Percentiles rank a stretch among this genome's conserved stretches.
phyloP scores from a whole-genome alignment of 495 filamentous ascomycete species.

The Trichoderma erinaceum region DNA sequence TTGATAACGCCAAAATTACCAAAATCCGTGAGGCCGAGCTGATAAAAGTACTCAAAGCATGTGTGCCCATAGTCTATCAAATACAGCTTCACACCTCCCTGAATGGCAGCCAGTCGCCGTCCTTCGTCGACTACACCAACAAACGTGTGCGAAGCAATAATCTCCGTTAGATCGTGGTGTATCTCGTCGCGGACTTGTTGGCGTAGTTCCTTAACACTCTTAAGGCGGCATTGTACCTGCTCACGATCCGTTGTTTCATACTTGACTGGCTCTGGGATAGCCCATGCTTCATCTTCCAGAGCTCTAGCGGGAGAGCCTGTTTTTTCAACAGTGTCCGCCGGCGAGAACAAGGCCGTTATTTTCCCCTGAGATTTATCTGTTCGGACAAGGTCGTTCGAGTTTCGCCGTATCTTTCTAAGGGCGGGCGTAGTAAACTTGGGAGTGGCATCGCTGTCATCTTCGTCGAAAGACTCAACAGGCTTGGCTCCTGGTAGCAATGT shows the following conservation, averaged over 20 bases:
- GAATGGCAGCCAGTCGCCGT: conserved; percentile 82
- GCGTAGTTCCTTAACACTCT: conserved; percentile 78
- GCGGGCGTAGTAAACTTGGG: conserved; percentile 16
- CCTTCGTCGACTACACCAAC: conserved; percentile 87
- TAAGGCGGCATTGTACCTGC: conserved; percentile 57
- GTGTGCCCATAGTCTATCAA: conserved; percentile 90
- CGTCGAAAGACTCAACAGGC: not conserved
- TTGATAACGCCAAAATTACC: conserved; percentile 85
- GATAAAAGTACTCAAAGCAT: conserved; percentile 91
- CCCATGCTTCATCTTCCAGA: conserved; percentile 23
- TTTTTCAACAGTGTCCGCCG: conserved; percentile 28
- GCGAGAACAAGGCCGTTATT: conserved; percentile 87
- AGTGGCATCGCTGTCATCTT: not conserved
- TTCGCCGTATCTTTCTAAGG: conserved; percentile 48
- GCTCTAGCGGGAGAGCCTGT: conserved; percentile 19
- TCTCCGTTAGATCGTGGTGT: conserved; percentile 84
- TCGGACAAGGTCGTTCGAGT: conserved; percentile 85
- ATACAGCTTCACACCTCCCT: conserved; percentile 87
- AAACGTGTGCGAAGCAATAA: conserved; percentile 85
- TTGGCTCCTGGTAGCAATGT: conserved; percentile 67
- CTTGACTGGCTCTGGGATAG: conserved; percentile 30
- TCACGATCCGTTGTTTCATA: conserved; percentile 69
- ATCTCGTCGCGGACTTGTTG: conserved; percentile 73
- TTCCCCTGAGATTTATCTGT: conserved; percentile 88
- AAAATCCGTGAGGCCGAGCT: conserved; percentile 92